These are phyloP conservation scores for Monosporascus sp. DNA, from an alignment of 2,329 filamentous ascomycete genomes.

Conservation along the genomic window DNA sequence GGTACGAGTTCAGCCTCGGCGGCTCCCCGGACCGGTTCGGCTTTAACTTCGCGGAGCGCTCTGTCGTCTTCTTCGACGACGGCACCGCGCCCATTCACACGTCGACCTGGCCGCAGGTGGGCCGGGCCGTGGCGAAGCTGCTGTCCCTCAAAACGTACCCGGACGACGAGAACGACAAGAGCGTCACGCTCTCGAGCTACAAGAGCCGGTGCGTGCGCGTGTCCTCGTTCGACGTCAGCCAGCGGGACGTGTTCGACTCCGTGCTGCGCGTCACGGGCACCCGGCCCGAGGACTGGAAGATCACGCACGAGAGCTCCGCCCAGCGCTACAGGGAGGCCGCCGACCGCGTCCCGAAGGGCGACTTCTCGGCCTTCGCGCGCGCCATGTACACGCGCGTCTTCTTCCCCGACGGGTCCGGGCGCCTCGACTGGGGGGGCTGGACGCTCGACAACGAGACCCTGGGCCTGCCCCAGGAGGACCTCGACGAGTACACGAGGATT, in stretches of 20 bases:
- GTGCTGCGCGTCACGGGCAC: constrained; percentile 51
- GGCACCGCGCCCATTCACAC: constrained; percentile 49
- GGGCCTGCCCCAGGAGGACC: constrained; percentile 49
- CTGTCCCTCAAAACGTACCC: constrained; percentile 37
- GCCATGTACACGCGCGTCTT: constrained; percentile 53
- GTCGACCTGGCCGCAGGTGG: constrained; percentile 54
- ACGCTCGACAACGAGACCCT: constrained; percentile 43
- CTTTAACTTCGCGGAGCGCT: constrained; percentile 38
- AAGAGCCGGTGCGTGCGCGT: constrained; percentile 43
- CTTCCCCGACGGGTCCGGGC: constrained; percentile 32
- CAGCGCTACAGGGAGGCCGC: constrained; percentile 43
- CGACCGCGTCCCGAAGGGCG: constrained; percentile 36
- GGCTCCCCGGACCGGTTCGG: constrained; percentile 34
- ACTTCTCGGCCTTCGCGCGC: constrained; percentile 38
- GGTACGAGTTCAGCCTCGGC: constrained; percentile 48
- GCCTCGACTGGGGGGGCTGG: constrained; percentile 28
- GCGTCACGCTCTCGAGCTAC: constrained; percentile 33
- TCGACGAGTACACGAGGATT: constrained; percentile 47
- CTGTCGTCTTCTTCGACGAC: constrained; percentile 43
- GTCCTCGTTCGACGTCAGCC: constrained; percentile 50
- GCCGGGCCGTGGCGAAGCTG: constrained; percentile 44
- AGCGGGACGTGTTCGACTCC: constrained; percentile 58
- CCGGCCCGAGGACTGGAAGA: constrained; percentile 53
- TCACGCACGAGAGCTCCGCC: constrained; percentile 38
- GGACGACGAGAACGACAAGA: constrained; percentile 27